Evolutionary conservation across 2,329 filamentous ascomycete genomes (phyloP), one percentile per base, ranked within the genome.

Genomic region (Bipolaris bicolor): DNA sequence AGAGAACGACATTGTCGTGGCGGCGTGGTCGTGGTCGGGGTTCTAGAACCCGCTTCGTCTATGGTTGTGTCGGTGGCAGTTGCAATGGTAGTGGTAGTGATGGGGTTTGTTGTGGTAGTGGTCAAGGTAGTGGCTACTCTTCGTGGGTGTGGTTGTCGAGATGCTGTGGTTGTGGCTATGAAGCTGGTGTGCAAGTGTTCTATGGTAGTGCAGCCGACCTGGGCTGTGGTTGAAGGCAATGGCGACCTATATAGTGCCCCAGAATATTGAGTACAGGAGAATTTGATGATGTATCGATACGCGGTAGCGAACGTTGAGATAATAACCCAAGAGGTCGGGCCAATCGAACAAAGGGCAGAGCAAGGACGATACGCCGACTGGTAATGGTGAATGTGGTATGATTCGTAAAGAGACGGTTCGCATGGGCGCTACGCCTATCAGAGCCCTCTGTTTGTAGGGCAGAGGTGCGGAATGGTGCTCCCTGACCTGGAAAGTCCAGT

Each of bases 321-420:
- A 33, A 45, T 31, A 18, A 45, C 2, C 6, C 31, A 31, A 41
- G 16, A 16, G 18, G 37, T 3, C 20, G 29, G 47, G 29, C 48
- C 41, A 46, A 52, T 52, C 10, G 34, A 56, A 56, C 48, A 55
- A 47, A 51, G 53, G 34, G 5, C 18, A 52, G 36, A 16, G 40
- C 24, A 26, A 33, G 33, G 20, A n/a, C 26, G 33, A 47, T 31
- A 29, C 24, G 18, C 29, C 40, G 36, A 31, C 20, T 20, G 37
- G 47, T 18, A 40, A 52, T 41, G 39, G 11, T 10, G 6, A 20
- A 41, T 13, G 39, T 18, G 39, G 39, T 47, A 22, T 20, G 31
- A 44, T 15, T 7, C n/a, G 16, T 41, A 13, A 20, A 40, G 20
- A 15, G 10, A 7, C 11, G 13, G 22, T 16, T 44, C 13, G 13